These are phyloP conservation scores for Epithele typhae DNA, from an alignment of 768 basidiomycete genomes.

Conservation along the genomic window DNA sequence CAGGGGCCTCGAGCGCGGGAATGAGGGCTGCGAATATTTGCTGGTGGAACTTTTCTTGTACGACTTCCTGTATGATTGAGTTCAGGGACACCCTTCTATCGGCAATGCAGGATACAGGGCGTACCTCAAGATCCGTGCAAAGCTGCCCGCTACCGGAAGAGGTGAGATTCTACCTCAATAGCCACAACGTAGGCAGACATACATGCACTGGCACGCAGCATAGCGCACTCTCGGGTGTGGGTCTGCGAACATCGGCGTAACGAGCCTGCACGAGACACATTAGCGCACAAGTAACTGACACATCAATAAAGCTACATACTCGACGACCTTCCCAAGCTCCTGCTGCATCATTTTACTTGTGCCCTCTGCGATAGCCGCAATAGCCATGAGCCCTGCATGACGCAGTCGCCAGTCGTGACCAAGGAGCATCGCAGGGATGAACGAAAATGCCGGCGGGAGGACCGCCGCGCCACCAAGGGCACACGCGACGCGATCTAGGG, in stretches of 20 bases:
- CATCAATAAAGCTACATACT: constrained; percentile 41
- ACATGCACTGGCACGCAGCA: constrained; percentile 87
- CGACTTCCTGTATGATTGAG: constrained; percentile 54
- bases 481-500: constrained; percentile 76
- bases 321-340: constrained; percentile 76
- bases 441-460: constrained; percentile 76
- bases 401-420: constrained; percentile 82
- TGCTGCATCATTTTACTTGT: constrained; percentile 79
- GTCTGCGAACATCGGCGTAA: constrained; percentile 75
- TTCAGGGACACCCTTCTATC: too few species aligned
- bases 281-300: constrained; percentile 9
- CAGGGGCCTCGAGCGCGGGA: constrained; percentile 68
- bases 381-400: constrained; percentile 84
- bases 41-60: constrained; percentile 67
- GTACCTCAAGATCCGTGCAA: constrained; percentile 83
- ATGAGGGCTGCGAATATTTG: constrained; percentile 70
- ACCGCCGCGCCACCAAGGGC: constrained; percentile 74
- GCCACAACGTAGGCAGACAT: constrained; percentile 27
- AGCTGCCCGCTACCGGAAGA: constrained; percentile 65
- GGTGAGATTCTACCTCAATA: too few species aligned
- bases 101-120: too few species aligned
- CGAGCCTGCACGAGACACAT: constrained; percentile 54
- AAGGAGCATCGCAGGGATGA: constrained; percentile 77
- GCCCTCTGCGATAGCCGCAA: constrained; percentile 83
- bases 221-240: constrained; percentile 67